phyloP scores from a whole-genome alignment of 23 red algal species.

The Cyanidium caldarium region DNA sequence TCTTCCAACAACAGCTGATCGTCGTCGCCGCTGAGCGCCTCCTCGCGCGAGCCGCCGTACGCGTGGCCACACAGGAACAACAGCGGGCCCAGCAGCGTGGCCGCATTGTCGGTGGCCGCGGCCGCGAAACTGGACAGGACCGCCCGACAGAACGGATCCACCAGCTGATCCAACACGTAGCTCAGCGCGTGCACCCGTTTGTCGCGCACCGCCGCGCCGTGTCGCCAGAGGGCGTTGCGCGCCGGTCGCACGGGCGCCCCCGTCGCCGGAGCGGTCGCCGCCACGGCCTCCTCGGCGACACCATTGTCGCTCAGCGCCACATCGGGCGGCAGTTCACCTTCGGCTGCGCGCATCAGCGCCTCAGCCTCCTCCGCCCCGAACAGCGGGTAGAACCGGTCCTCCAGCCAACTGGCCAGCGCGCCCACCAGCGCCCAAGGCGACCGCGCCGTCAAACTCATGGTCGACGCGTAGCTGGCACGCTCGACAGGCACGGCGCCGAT shows the following conservation, averaged over 20 bases:
- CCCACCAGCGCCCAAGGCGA: not conserved
- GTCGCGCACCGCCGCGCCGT: not conserved
- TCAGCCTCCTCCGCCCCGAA: constrained; percentile 2
- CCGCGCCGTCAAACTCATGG: not conserved
- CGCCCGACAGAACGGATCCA: not conserved
- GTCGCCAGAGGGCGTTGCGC: not conserved
- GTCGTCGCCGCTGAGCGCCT: not conserved
- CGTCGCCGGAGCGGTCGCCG: no score
- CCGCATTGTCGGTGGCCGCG: not conserved
- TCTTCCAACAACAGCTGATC: not conserved
- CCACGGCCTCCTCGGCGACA: not conserved
- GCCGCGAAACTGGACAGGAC: not conserved
- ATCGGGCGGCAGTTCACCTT: not conserved
- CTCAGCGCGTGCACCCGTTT: not conserved
- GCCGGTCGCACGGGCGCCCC: no score
- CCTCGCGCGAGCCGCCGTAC: not conserved
- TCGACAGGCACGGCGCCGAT: not conserved
- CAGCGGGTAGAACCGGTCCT: constrained; percentile 1
- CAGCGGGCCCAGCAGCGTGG: not conserved
- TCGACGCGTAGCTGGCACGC: not conserved
- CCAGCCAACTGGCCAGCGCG: not conserved
- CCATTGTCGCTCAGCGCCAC: not conserved
- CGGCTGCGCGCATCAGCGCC: not conserved
- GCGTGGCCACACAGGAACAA: not conserved
- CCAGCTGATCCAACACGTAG: not conserved